Evolutionary conservation across 306 rosid species (phyloP), one percentile per base, ranked within the genome.

Genomic region (Prunus padus): DNA sequence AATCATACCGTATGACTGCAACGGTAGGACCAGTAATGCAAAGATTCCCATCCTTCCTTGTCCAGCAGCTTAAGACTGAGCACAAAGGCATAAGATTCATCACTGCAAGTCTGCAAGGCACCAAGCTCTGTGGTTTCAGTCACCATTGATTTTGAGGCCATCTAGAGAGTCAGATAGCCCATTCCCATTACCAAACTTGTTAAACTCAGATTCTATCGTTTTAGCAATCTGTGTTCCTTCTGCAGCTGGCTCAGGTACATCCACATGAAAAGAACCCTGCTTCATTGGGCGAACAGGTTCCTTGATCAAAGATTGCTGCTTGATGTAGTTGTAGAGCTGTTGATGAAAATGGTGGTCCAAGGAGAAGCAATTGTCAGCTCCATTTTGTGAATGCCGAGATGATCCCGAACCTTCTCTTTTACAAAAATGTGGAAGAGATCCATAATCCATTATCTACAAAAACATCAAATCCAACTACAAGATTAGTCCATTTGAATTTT

Each of bases 361-460:
- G 75, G 98, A 89, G 85, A 76, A 95, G 85, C 92, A 92, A 87
- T 77, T 87, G 57, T 84, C 86, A 51, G 61, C 62, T 71, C 91
- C 92, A 65, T 78, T 71, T 20, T 73, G 85, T 44, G 88, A 80
- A 78, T 76, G 81, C 44, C 67, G 84, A 50, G 98, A 95, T 60
- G 97, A 86, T 74, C 94, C 88, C 33, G 97, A 89, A 67, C 96
- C 92, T 78, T 87, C 98, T 65, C 31, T 80, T 85, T 73, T 82
- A 83, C 97, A 92, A 89, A 92, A 94, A 82, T 90, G 96, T 37
- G 98, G 98, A 51, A 95, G 95, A 69, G 95, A 87, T 30, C 79
- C 64, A 76, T 88, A 85, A 75, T 95, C 98, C 95, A 95, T 95
- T 82, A 95, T 86, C 98, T 95, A 74, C 88, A 90, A 47, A 76